Conservation (phyloP, 371 early-diverging fungal genomes). For the Coemansia sp. region DNA sequence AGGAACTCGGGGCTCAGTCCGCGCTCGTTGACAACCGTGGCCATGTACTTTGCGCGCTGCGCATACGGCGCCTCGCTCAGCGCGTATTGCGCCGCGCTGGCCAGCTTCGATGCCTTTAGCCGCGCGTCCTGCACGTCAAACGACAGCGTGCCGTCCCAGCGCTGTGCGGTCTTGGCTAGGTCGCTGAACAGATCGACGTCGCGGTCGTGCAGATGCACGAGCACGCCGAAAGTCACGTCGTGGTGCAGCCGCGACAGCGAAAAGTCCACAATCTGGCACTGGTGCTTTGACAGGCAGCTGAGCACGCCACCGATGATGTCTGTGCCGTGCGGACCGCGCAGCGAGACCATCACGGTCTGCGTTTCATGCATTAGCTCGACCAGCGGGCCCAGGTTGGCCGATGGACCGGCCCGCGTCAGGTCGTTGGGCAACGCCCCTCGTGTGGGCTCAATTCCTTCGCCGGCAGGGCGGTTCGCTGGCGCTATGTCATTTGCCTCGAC, state of each 20-base stretch:
- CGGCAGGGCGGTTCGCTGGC: slow-evolving; percentile 8
- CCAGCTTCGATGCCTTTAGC: slow-evolving; percentile 60
- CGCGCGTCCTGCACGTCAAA: slow-evolving; percentile 74
- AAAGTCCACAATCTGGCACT: slow-evolving; percentile 74
- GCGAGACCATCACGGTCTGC: slow-evolving; percentile 52
- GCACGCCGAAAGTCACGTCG: slow-evolving; percentile 82
- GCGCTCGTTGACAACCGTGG: slow-evolving; percentile 77
- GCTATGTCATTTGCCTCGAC: slow-evolving; percentile 30
- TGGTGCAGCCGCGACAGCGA: slow-evolving; percentile 83
- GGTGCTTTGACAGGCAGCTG: slow-evolving; percentile 67
- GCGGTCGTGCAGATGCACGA: slow-evolving; percentile 68
- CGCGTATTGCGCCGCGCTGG: slow-evolving; percentile 38
- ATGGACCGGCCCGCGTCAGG: background rate
- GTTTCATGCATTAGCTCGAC: slow-evolving; percentile 39
- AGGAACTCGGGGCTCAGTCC: slow-evolving; percentile 72
- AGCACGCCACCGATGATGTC: slow-evolving; percentile 83
- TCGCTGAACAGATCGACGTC: slow-evolving; percentile 73
- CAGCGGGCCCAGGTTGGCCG: slow-evolving; percentile 28
- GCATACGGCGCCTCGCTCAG: slow-evolving; percentile 84
- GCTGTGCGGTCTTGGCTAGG: slow-evolving; percentile 68
- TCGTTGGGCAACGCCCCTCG: slow-evolving; percentile 4
- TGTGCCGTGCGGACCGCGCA: slow-evolving; percentile 85
- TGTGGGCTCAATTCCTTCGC: slow-evolving; percentile 3
- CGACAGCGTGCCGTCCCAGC: slow-evolving; percentile 78
- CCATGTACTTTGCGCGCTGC: slow-evolving; percentile 74